Base-by-base conservation (phyloP, 2,329 filamentous ascomycete genomes). In the Fusarium torreyae region DNA sequence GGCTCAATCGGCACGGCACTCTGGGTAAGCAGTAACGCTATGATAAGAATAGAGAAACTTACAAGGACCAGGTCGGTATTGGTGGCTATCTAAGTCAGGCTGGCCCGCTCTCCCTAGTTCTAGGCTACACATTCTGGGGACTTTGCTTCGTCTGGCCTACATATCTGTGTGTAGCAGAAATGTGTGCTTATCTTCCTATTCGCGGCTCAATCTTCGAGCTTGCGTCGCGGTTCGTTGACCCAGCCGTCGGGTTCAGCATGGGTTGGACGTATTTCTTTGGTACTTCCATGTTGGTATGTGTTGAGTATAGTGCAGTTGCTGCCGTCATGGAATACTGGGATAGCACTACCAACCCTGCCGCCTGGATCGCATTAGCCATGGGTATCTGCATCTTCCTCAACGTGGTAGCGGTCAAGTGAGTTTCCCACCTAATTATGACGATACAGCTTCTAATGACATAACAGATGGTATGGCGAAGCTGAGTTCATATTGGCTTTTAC, bases 401-500 rank as follows among this genome's bases (percentile, higher is more conserved):
- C 59, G 77, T 84, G 26, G 77, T 82, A 20, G 81, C 81, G 38
- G 82, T 83, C 70, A 80, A 81, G 75, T 76, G 54, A 68, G 74
- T 77, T 22, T 17, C 14, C 17, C 6, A 3, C 9, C 9, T 5
- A 13, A 3, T 31, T 3, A 11, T 31, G 2, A 31, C 10, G 4
- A 34, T 9, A 18, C 5, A n/a, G 28, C 57, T 56, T 39, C 28
- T 44, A 63, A 64, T 20, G 18, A 24, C 24, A 38, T 22, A 18
- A 9, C 24, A 76, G 75, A 49, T 78, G 74, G 68, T 83, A 81
- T 63, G 81, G 81, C 48, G 81, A 82, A 67, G 76, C 80, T 18
- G 81, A 83, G 66, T 83, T 83, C 72, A 64, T 92, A 74, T 81
- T 92, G 70, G 86, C 89, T 55, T 92, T 80, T 3, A 77, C 77